Conservation (phyloP, 805 yeast species). For the Spathaspora arborariae region DNA sequence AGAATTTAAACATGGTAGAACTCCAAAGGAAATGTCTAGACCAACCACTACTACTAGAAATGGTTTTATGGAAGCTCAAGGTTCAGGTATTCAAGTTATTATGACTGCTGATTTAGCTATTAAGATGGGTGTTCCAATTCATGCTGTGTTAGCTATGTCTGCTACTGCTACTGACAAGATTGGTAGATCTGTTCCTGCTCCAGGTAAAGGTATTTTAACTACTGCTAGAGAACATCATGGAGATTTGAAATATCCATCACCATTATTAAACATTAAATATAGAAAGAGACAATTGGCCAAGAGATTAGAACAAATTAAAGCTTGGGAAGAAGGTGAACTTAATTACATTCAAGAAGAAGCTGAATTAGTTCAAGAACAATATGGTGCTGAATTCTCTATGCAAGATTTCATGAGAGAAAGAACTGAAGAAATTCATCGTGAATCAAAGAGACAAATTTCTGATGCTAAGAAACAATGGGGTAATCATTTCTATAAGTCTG, state of each 20-base stretch:
- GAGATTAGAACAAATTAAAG: conserved; percentile 72
- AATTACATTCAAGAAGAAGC: conserved; percentile 70
- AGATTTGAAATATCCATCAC: conserved; percentile 70
- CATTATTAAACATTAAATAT: conserved; percentile 84
- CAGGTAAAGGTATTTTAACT: conserved; percentile 98
- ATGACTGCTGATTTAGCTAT: conserved; percentile 94
- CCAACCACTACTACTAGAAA: conserved; percentile 94
- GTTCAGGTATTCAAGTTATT: conserved; percentile 95
- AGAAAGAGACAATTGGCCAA: conserved; percentile 85
- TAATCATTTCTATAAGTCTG: conserved; percentile 86
- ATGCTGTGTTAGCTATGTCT: conserved; percentile 90
- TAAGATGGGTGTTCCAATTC: conserved; percentile 98
- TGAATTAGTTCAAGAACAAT: conserved; percentile 48
- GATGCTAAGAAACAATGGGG: conserved; percentile 95
- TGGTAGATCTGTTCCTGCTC: conserved; percentile 99
- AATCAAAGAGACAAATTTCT: conserved; percentile 77
- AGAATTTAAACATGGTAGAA: conserved; percentile 93
- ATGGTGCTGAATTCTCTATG: conserved; percentile 44
- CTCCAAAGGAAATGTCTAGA: conserved; percentile 98
- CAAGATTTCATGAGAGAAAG: conserved; percentile 68
- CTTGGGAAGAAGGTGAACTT: conserved; percentile 83
- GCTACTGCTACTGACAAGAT: conserved; percentile 98
- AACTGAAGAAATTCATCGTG: conserved; percentile 80
- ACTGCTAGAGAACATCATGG: conserved; percentile 94
- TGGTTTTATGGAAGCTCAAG: conserved; percentile 99